Base-by-base conservation (phyloP, 139 green algal genomes). In the Tetradesmus obliquus region DNA sequence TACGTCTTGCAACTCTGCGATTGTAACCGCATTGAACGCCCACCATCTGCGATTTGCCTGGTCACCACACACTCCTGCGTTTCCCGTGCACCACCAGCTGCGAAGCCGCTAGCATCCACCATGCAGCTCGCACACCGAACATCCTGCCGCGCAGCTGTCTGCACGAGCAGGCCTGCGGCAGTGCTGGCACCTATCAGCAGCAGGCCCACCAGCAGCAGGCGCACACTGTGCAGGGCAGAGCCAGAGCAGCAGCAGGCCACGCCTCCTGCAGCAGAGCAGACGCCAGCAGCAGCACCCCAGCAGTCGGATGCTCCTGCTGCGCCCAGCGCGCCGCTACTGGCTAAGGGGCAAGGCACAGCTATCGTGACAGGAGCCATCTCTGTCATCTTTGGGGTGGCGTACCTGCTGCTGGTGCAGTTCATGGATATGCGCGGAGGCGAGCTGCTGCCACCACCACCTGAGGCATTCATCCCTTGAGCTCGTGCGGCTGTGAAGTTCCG, bases 281-380 rank as follows among this genome's bases (percentile, higher is more conserved):
- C 82, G 4, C 53, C 54, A 62, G 55, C 82, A 88, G 51, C 53
- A 62, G 51, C 82, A 19, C 0, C 24, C 13, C 66, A 84, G 54
- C 86, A 84, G 54, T n/a, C 51, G 5, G 19, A 13, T 10, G 12
- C 55, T 5, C 15, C 90, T 51, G 66, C 66, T 20, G 62, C 82
- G 20, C 71, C 90, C 3, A 88, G 13, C 0, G 91, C 91, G 24
- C 93, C 93, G 9, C 45, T 95, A 17, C 58, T 95, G 55, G 62
- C 91, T 12, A 91, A 93, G 62, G 95, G 95, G 54, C 94, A 97
- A 86, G 95, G 95, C 80, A 97, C 94, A 60, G 95, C 95, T 15
- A 94, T 97, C 55, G 92, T 96, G 12, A 97, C 95, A 7, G 95
- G 95, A 10, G 93, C 91, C 85, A 96, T 97, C 79, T 96, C 94